Percentiles rank a stretch among this genome's conserved stretches.
These are phyloP conservation scores for Apium graveolens DNA, from an alignment of 129 eudicot genomes.

Conservation along the genomic window DNA sequence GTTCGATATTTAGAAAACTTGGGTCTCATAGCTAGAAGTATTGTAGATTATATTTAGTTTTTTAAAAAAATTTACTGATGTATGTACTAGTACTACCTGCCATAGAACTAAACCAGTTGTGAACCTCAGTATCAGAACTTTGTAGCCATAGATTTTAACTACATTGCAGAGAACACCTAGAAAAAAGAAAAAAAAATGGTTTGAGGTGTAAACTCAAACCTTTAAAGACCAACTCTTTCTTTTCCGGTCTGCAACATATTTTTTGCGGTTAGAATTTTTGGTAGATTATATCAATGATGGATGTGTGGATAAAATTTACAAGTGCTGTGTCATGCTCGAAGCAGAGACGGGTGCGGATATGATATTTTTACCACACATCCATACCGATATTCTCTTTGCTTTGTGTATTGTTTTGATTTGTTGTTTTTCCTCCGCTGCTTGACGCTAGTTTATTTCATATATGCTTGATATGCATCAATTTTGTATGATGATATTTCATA, in stretches of 20 bases:
- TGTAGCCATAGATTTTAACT: background rate
- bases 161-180: background rate
- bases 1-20: slow-evolving; percentile 1
- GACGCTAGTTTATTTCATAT: too few relatives aligned
- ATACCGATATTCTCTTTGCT: too few relatives aligned
- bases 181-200: background rate
- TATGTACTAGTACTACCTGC: slow-evolving; percentile 1
- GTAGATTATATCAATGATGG: background rate
- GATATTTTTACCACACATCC: too few relatives aligned
- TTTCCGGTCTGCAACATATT: background rate
- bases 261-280: background rate
- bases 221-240: background rate
- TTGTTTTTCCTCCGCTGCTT: too few relatives aligned
- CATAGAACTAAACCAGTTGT: slow-evolving; percentile 9
- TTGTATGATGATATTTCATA: too few relatives aligned
- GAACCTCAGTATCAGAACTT: slow-evolving; percentile 1
- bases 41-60: slow-evolving; percentile 10
- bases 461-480: too few relatives aligned
- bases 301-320: too few relatives aligned
- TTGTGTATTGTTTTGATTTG: too few relatives aligned
- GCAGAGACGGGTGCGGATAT: too few relatives aligned
- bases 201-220: background rate
- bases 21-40: background rate
- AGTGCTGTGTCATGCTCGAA: too few relatives aligned
- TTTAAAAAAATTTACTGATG: slow-evolving; percentile 7